phyloP scores from a whole-genome alignment of 1,139 yeast species.

The Kodamaea sp. region DNA sequence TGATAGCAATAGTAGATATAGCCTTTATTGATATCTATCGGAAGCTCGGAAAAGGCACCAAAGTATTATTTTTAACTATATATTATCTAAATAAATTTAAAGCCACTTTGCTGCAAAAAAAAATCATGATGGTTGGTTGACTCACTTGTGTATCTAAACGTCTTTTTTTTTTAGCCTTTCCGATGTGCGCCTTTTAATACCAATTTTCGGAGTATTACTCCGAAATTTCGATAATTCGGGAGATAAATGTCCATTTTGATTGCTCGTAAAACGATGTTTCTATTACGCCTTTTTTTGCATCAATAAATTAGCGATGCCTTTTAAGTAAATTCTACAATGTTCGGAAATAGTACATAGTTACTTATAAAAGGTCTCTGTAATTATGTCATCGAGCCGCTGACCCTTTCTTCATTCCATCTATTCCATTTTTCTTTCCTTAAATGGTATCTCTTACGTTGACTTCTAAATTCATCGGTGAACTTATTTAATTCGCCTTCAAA shows the following conservation, averaged over 20 bases:
- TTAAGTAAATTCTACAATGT: no score
- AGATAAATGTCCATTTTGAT: no score
- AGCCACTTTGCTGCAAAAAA: background rate
- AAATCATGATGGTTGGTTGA: no score
- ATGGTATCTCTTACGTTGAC: constrained; percentile 49
- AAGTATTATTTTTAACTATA: background rate
- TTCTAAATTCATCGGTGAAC: constrained; percentile 32
- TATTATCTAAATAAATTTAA: background rate
- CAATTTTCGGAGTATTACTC: no score
- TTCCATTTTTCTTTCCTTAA: constrained; percentile 54
- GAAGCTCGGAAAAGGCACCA: background rate
- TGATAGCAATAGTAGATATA: background rate
- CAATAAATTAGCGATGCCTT: no score
- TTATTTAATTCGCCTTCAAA: constrained; percentile 14
- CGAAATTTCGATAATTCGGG: no score
- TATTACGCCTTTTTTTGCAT: no score
- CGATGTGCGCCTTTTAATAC: no score
- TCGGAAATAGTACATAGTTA: no score
- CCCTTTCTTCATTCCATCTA: constrained; percentile 65
- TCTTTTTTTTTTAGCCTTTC: no score
- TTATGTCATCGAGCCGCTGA: constrained; percentile 28
- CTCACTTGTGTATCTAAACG: no score
- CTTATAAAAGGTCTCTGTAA: constrained; percentile 10
- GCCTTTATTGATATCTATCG: background rate
- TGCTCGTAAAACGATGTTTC: no score